Conservation (phyloP, 495 filamentous ascomycete species). For the Patellaria atrata region DNA sequence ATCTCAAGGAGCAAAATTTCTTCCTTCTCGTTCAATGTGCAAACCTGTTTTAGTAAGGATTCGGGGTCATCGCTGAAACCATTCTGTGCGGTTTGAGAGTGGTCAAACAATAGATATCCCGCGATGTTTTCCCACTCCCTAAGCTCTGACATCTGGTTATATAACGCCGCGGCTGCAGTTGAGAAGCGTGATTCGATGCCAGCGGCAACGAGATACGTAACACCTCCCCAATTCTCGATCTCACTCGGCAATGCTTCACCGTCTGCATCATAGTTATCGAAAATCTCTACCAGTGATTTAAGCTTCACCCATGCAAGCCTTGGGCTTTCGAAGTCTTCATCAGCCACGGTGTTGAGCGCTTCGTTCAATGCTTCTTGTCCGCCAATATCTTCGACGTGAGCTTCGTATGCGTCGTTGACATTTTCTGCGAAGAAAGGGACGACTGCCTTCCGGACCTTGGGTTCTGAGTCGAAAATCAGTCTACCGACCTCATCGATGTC, state of each 20-base stretch:
- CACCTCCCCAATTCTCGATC: constrained; percentile 15
- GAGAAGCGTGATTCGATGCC: constrained; percentile 65
- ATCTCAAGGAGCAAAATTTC: constrained; percentile 78
- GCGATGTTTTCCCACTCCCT: constrained; percentile 77
- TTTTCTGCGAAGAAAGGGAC: constrained; percentile 79
- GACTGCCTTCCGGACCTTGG: constrained; percentile 70
- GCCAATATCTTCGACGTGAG: constrained; percentile 68
- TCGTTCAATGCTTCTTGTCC: constrained; percentile 66
- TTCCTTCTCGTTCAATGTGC: constrained; percentile 62
- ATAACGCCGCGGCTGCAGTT: constrained; percentile 71
- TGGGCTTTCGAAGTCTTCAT: constrained; percentile 58
- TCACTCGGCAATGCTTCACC: constrained; percentile 29
- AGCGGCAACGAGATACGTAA: constrained; percentile 34
- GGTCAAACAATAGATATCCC: constrained; percentile 83
- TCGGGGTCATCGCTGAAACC: constrained; percentile 36
- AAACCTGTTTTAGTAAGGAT: constrained; percentile 44
- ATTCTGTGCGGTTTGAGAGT: constrained; percentile 43
- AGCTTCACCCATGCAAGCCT: constrained; percentile 75
- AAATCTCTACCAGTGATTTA: constrained; percentile 73
- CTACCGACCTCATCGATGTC: constrained; percentile 78
- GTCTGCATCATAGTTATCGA: constrained; percentile 49
- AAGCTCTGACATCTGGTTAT: constrained; percentile 63
- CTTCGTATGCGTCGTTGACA: constrained; percentile 66
- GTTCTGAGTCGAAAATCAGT: constrained; percentile 75
- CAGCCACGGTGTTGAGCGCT: constrained; percentile 37